Evolutionary conservation across 2,329 filamentous ascomycete species (phyloP).

Genomic region (Aspergillus ochraceoroseus): DNA sequence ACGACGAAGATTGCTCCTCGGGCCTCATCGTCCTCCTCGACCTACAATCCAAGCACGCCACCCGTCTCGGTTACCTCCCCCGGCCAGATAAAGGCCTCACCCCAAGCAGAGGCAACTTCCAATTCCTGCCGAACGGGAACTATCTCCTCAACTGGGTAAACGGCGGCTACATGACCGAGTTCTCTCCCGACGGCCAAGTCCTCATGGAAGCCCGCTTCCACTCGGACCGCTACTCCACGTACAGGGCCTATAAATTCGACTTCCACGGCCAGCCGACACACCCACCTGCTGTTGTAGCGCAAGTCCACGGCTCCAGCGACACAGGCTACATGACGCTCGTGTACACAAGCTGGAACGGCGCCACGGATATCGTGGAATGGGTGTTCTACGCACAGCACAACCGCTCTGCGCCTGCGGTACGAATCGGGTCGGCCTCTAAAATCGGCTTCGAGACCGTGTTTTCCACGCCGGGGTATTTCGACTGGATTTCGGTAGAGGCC

Average conservation of each 20-base stretch:
- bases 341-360: no score
- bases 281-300: slow-evolving; percentile 30
- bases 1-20: slow-evolving; percentile 25
- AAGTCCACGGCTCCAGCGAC: slow-evolving; percentile 26
- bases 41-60: slow-evolving; percentile 25
- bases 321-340: slow-evolving; percentile 1
- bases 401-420: slow-evolving; percentile 23
- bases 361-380: slow-evolving; percentile 35
- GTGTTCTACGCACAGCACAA: slow-evolving; percentile 31
- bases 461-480: slow-evolving; percentile 25
- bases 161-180: slow-evolving; percentile 32
- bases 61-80: slow-evolving; percentile 22
- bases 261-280: slow-evolving; percentile 30
- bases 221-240: slow-evolving; percentile 32
- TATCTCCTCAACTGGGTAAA: slow-evolving; percentile 34
- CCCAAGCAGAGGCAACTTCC: slow-evolving; percentile 31
- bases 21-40: slow-evolving; percentile 28
- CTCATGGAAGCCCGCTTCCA: slow-evolving; percentile 34
- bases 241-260: slow-evolving; percentile 37
- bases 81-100: slow-evolving; percentile 33
- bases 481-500: slow-evolving; percentile 29
- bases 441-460: slow-evolving; percentile 35
- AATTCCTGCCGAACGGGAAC: slow-evolving; percentile 33
- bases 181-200: slow-evolving; percentile 27
- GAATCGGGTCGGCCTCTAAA: slow-evolving; percentile 26